Evolutionary conservation across 768 basidiomycete genomes (phyloP), one percentile per base, ranked within the genome.

Genomic region (Scleroderma bovista): DNA sequence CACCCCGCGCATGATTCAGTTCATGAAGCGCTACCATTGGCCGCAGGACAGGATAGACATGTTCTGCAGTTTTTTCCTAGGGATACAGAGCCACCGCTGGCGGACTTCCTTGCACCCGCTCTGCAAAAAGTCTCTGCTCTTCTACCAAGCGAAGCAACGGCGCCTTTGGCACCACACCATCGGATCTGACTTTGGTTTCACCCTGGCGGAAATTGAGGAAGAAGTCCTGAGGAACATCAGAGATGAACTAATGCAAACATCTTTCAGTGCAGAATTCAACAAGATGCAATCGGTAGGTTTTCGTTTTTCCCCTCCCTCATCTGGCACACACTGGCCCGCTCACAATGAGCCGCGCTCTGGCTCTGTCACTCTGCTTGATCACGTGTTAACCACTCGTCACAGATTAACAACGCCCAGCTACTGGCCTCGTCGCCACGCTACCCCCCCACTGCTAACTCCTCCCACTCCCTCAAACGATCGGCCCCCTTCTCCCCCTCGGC

Each of bases 61-160:
- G 58, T n/a, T 54, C 42, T 40, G 41, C 3, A 40, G 40, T 11
- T 53, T 59, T 45, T 57, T 50, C 50, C 19, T 9, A 11, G 42
- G 33, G 9, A 22, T 57, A 3, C 48, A 52, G 29, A 19, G 12
- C 8, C 56, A 57, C 29, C 19, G n/a, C 5, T 48, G 34, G 9
- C 32, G 53, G 11, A 47, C 46, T 17, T 48, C 53, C 12, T 13
- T 10, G 1, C 36, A 54, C 33, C 53, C 46, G 11, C 32, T 52
- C 5, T 47, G 48, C 24, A 36, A 48, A 33, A 19, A 32, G 12
- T 24, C 56, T 3, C 53, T 59, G 2, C 29, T 59, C 2, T 13
- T 46, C 22, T 59, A 57, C 43, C 58, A 59, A 31, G 53, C 50
- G 3, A 33, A 52, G 39, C 51, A 59, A 32, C 47, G 53, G 7